Conservation (phyloP, 805 yeast species). For the Zygosaccharomyces bisporus region DNA sequence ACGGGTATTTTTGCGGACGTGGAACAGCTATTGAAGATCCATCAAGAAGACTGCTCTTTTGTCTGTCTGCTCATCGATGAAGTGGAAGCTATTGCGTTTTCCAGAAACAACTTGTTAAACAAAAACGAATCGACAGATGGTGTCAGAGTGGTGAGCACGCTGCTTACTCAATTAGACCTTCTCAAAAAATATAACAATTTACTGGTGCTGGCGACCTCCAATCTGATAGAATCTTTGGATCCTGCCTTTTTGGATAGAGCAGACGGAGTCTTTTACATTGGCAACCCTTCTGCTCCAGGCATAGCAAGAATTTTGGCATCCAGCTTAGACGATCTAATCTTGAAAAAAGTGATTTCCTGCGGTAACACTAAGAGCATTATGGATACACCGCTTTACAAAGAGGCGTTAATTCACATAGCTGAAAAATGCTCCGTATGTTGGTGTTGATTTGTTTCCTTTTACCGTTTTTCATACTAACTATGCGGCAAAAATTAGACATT, state of each 20-base stretch:
- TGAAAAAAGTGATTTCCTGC: slow-evolving; percentile 15
- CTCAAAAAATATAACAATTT: slow-evolving; percentile 38
- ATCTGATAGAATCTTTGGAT: slow-evolving; percentile 39
- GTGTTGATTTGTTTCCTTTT: not conserved
- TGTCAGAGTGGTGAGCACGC: slow-evolving; percentile 43
- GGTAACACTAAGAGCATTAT: slow-evolving; percentile 2
- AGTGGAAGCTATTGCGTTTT: slow-evolving; percentile 44
- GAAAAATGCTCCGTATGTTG: slow-evolving; percentile 30
- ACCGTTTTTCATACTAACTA: slow-evolving; percentile 12
- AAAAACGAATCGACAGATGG: slow-evolving; percentile 44
- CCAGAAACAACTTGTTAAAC: slow-evolving; percentile 36
- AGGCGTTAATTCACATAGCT: slow-evolving; percentile 18
- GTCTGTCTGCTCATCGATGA: slow-evolving; percentile 44
- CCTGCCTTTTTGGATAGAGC: slow-evolving; percentile 45
- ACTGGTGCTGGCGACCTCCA: slow-evolving; percentile 42
- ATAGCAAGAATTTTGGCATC: slow-evolving; percentile 33
- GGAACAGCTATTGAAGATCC: slow-evolving; percentile 24
- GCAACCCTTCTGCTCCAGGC: slow-evolving; percentile 35
- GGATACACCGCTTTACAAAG: slow-evolving; percentile 11
- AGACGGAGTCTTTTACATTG: slow-evolving; percentile 37
- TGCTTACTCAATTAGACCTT: slow-evolving; percentile 42
- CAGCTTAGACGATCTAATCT: slow-evolving; percentile 28
- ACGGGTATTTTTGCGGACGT: slow-evolving; percentile 38
- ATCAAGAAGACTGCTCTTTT: slow-evolving; percentile 19
- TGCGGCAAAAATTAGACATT: slow-evolving; percentile 15